Base-by-base conservation (phyloP, 148 eudicot genomes). In the Rheum nobile region DNA sequence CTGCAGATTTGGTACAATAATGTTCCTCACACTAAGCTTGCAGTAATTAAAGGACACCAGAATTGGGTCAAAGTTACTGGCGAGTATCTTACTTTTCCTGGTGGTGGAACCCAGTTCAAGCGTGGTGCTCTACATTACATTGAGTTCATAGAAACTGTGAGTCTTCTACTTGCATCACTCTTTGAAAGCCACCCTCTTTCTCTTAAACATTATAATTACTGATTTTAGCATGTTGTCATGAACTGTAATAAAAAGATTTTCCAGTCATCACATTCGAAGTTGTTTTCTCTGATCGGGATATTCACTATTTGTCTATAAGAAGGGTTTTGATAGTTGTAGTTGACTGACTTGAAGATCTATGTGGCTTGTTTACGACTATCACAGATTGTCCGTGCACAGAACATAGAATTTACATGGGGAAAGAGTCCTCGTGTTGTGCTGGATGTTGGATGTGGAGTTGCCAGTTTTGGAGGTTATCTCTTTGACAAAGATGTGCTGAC, bases 61-160 rank as follows among this genome's bases (percentile, higher is more conserved):
- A 88, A 88, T 76, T 88, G 92, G 92, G 92, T 88, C 39, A 81
- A 86, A 75, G 86, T 79, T 75, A 76, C 75, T 38, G 92, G 92
- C 17, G 90, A 88, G 52, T 80, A 83, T 69, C 88, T 88, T 59
- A 88, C 84, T 9, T 88, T 88, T 70, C 92, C 92, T 69, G 92
- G 92, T 41, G 92, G 92, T 34, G 92, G 92, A 59, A 88, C 92
- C 46, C 92, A 88, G 59, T 88, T 88, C 70, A 83, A 77, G 73
- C 84, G 86, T 29, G 89, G 92, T 42, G 92, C 92, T 61, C 86
- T 75, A 14, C 85, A 81, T 71, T 88, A 88, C 63, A 86, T 88
- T 32, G 92, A 86, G 65, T 85, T n/a, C n/a, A n/a, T n/a, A n/a
- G n/a, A n/a, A n/a, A n/a, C n/a, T n/a, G n/a, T n/a, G n/a, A n/a